Percentiles rank a stretch among this genome's conserved stretches.
These are phyloP conservation scores for Aschersonia sp. DNA, from an alignment of 2,329 filamentous ascomycete species.

Conservation along the genomic window DNA sequence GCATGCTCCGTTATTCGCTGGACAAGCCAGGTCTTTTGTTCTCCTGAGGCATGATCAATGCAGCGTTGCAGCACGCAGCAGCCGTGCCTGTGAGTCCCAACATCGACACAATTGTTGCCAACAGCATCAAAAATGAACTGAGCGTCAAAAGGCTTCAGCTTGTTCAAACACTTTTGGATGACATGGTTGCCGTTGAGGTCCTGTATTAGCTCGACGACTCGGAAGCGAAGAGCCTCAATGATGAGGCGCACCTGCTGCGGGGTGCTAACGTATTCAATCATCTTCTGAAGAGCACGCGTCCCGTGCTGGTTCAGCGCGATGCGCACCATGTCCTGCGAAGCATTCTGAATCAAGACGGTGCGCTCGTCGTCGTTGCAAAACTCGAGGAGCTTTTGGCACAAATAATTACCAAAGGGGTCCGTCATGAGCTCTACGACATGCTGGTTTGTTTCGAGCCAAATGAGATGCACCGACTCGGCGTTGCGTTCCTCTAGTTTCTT, in stretches of 20 bases:
- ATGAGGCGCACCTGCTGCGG: conserved; percentile 76
- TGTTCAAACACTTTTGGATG: conserved; percentile 97
- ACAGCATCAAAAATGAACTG: conserved; percentile 97
- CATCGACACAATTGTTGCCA: conserved; percentile 70
- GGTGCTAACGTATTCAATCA: conserved; percentile 94
- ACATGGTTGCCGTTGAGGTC: conserved; percentile 98
- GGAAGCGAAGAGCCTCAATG: conserved; percentile 66
- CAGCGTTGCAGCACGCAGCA: conserved; percentile 97
- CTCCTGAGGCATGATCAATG: conserved; percentile 87
- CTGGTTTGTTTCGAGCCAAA: conserved; percentile 84
- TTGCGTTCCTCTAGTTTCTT: conserved; percentile 91
- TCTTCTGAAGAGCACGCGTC: conserved; percentile 92
- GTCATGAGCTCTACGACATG: conserved; percentile 98
- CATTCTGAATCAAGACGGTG: conserved; percentile 82
- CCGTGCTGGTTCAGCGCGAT: conserved; percentile 97
- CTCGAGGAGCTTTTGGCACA: conserved; percentile 96
- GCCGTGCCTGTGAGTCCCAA: conserved; percentile 93
- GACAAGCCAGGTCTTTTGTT: conserved; percentile 80
- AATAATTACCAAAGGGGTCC: conserved; percentile 96
- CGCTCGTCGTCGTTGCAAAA: conserved; percentile 92
- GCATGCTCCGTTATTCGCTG: conserved; percentile 77
- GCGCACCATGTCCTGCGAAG: conserved; percentile 71
- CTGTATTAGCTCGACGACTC: conserved; percentile 89
- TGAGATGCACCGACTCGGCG: conserved; percentile 73
- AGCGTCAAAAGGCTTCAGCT: conserved; percentile 68